phyloP scores from a whole-genome alignment of 148 eudicot species.

The Camellia japonica region DNA sequence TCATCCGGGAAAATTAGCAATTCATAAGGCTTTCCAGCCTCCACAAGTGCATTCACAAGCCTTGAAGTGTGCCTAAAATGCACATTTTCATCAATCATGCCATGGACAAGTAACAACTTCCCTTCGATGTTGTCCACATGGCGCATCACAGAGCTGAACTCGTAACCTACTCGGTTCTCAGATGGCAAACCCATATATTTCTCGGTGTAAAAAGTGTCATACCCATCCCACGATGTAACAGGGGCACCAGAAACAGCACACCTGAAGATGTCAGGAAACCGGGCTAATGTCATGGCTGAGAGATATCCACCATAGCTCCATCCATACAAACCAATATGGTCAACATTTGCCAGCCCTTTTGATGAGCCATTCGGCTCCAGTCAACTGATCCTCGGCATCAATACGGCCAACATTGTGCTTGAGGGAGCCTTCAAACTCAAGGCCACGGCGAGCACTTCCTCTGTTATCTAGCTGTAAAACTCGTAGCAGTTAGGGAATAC shows the following conservation, averaged over 20 bases:
- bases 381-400: conserved; percentile 80
- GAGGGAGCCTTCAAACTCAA: conserved; percentile 72
- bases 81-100: conserved; percentile 96
- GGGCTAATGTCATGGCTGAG: conserved; percentile 72
- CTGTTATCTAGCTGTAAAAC: conserved; percentile 81
- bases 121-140: conserved; percentile 70
- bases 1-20: conserved; percentile 88
- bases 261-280: conserved; percentile 64
- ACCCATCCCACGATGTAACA: conserved; percentile 97
- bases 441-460: conserved; percentile 90
- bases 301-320: conserved; percentile 99
- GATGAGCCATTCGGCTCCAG: conserved; percentile 87
- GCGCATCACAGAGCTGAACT: conserved; percentile 66
- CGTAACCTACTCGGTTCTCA: conserved; percentile 49
- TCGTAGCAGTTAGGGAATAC: conserved; percentile 9
- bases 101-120: conserved; percentile 74
- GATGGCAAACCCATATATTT: conserved; percentile 89
- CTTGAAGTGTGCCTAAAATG: conserved; percentile 96
- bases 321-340: conserved; percentile 86
- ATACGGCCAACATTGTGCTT: conserved; percentile 61
- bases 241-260: conserved; percentile 96
- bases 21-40: conserved; percentile 70
- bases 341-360: conserved; percentile 66
- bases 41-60: conserved; percentile 78
- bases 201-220: conserved; percentile 92